Base-by-base conservation (phyloP, 78 protist genomes). In the Dictyostelium capitatum region DNA sequence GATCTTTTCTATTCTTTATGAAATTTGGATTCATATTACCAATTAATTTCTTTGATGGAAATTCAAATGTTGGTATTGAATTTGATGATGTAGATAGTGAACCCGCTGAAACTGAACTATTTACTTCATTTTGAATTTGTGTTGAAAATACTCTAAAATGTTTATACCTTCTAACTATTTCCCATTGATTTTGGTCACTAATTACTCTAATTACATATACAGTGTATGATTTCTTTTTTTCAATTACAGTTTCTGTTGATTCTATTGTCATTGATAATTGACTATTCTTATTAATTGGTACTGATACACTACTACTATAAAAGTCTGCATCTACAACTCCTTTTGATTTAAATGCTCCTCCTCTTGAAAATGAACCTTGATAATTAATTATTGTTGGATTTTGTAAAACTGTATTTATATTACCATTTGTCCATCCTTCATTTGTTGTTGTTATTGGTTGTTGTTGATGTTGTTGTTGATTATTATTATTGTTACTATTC, bases 21-120 rank as follows among this genome's bases (percentile, higher is more conserved):
- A 87, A 87, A 4, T 56, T 37, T 46, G 75, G 85, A 65, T 73
- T 77, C 93, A 87, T 87, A 65, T 87, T 87, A 41, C 93, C 93
- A 64, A 87, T 77, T 10, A 78, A 30, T 62, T 87, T 87, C 62
- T 87, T 87, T 11, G 93, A 77, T 41, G 93, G 93, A 51, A 87
- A 87, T 15, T 87, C 93, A 48, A 77, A 74, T 78, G 79, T 14
- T 47, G 79, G 25, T 11, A 87, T 48, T 20, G 85, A 59, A 9
- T 62, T 62, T 62, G 70, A 11, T 62, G 23, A 19, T 20, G 70
- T 1, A 9, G 30, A 53, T 17, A 25, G 4, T 56, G 65, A 56
- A 6, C 37, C 20, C 0, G 70, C n/a, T 10, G 70, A 23, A 62
- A 9, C 23, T 20, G 70, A 62, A 62, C 28, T 23, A 23, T 64